Conservation (phyloP, 2,329 filamentous ascomycete genomes). For the Hymenoscyphus fructigenus region DNA sequence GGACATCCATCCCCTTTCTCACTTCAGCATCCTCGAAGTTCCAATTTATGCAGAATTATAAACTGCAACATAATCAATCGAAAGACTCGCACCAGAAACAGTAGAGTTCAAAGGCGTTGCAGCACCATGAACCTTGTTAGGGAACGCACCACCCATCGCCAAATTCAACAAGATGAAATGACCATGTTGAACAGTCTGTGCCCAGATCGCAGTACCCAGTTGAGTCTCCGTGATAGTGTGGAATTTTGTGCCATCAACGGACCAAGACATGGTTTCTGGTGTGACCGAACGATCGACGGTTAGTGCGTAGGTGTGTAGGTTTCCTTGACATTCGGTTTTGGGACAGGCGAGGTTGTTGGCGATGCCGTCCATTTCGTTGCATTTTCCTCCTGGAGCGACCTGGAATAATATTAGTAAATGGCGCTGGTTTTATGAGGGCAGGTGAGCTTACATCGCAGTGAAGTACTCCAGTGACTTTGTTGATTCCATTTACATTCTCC, state of each 20-base stretch:
- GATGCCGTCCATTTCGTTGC: slow-evolving; percentile 45
- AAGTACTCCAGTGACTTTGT: slow-evolving; percentile 39
- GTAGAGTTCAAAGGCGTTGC: not conserved
- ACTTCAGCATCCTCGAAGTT: not conserved
- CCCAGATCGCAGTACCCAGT: slow-evolving; percentile 37
- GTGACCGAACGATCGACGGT: slow-evolving; percentile 35
- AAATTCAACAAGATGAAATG: slow-evolving; percentile 43
- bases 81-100: not conserved
- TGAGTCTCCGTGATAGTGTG: slow-evolving; percentile 34
- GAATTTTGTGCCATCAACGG: slow-evolving; percentile 34
- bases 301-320: slow-evolving; percentile 5
- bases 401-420: not conserved
- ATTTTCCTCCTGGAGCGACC: slow-evolving; percentile 40
- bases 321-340: not conserved
- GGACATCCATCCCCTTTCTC: not conserved
- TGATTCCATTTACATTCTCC: slow-evolving; percentile 43
- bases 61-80: slow-evolving; percentile 2
- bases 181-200: slow-evolving; percentile 30
- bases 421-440: not conserved
- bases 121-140: slow-evolving; percentile 3
- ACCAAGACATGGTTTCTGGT: slow-evolving; percentile 39
- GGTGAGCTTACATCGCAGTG: slow-evolving; percentile 41
- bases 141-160: slow-evolving; percentile 39
- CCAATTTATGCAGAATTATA: slow-evolving; percentile 2
- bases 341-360: slow-evolving; percentile 36